Evolutionary conservation across 2,329 filamentous ascomycete species (phyloP).

Genomic region (Pseudogymnoascus sp.): DNA sequence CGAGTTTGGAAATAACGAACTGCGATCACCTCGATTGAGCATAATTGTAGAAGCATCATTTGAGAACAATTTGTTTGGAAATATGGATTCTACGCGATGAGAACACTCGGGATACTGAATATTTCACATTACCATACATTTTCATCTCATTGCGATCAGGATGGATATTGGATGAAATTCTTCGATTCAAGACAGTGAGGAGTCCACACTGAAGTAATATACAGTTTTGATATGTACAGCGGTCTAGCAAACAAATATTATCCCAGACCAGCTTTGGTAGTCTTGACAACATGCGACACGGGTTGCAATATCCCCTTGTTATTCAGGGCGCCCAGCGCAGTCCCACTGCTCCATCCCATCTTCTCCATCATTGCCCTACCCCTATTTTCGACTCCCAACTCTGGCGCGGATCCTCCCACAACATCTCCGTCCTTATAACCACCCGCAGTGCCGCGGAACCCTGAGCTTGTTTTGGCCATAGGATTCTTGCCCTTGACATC

Average conservation of each 20-base stretch:
- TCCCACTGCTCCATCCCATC: constrained; percentile 92
- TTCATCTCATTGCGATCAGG: background rate
- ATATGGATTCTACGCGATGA: background rate
- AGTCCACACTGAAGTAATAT: background rate
- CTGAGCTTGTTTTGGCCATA: constrained; percentile 24
- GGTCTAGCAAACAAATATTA: constrained; percentile 14
- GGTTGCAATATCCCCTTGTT: constrained; percentile 86
- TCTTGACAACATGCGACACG: constrained; percentile 80
- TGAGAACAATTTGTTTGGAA: background rate
- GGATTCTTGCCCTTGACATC: constrained; percentile 33
- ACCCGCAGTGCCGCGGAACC: constrained; percentile 34
- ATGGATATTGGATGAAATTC: background rate
- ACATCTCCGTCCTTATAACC: constrained; percentile 76
- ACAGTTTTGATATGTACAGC: constrained; percentile 5
- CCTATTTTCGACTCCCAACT: constrained; percentile 73
- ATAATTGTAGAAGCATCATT: background rate
- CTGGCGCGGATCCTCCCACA: constrained; percentile 76
- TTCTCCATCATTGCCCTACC: constrained; percentile 86
- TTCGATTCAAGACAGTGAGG: background rate
- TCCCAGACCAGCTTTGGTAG: constrained; percentile 73
- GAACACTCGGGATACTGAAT: background rate
- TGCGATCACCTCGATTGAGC: background rate
- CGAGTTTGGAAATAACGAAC: background rate
- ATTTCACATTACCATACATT: background rate
- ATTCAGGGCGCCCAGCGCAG: constrained; percentile 67